Conservation (phyloP, 441 rosid genomes). For the Cnidoscolus chayamansa region DNA sequence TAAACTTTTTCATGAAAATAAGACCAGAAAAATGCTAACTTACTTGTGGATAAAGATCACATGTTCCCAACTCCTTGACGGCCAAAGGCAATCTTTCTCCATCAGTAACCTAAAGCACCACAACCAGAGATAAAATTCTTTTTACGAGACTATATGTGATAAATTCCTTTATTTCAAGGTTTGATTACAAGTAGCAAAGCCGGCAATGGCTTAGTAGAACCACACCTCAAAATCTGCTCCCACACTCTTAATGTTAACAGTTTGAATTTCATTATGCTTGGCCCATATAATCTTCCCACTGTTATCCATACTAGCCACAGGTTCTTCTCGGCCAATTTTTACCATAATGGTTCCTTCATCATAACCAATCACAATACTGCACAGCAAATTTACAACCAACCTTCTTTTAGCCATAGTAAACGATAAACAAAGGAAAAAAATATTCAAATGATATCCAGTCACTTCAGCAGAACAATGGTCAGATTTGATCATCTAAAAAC, state of each 20-base stretch:
- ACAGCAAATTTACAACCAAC: conserved; percentile 18
- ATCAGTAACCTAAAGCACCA: conserved; percentile 66
- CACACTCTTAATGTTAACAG: conserved; percentile 92
- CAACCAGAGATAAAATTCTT: conserved; percentile 1
- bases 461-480: not conserved
- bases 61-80: conserved; percentile 95
- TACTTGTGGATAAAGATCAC: conserved; percentile 99
- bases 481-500: not conserved
- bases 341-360: conserved; percentile 99
- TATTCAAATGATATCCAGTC: not conserved
- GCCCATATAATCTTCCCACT: conserved; percentile 99
- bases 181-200: conserved; percentile 9
- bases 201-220: conserved; percentile 1
- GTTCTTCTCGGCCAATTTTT: conserved; percentile 94
- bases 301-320: conserved; percentile 98
- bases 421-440: not conserved
- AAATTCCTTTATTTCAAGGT: conserved; percentile 9
- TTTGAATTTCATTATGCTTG: conserved; percentile 96
- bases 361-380: conserved; percentile 91
- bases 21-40: conserved; percentile 31
- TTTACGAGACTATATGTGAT: conserved; percentile 13
- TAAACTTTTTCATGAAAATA: conserved; percentile 14
- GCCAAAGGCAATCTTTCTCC: conserved; percentile 97
- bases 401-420: conserved; percentile 13
- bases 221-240: conserved; percentile 93